A percentile compares a stretch with the other conserved stretches of the same genome.
Conservation (phyloP, 2,329 filamentous ascomycete species). For the Fusarium cyanostomum region DNA sequence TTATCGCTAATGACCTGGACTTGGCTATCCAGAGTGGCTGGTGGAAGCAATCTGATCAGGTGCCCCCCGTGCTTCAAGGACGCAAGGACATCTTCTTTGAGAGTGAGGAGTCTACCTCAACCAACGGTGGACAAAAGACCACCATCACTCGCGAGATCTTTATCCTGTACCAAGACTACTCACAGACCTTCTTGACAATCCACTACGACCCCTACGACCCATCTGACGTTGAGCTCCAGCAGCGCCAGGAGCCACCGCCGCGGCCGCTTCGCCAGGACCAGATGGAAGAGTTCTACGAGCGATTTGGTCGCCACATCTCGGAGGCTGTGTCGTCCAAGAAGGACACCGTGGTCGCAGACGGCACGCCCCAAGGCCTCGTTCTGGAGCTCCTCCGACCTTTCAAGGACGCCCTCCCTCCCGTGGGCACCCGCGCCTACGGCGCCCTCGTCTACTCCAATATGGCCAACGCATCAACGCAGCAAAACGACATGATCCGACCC, state of each 20-base stretch:
- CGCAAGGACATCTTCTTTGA: conserved; percentile 87
- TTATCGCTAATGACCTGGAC: conserved; percentile 88
- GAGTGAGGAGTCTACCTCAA: conserved; percentile 77
- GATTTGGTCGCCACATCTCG: conserved; percentile 81
- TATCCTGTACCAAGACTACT: conserved; percentile 95
- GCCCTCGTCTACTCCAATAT: conserved; percentile 94
- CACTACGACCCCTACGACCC: conserved; percentile 81
- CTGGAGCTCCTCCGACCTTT: conserved; percentile 80
- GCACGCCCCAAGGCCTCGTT: conserved; percentile 80
- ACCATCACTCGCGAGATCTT: conserved; percentile 82
- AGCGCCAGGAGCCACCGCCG: conserved; percentile 87
- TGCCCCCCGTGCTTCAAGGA: conserved; percentile 83
- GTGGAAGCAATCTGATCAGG: conserved; percentile 84
- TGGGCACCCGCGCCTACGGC: conserved; percentile 90
- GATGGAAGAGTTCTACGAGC: conserved; percentile 84
- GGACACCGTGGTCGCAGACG: conserved; percentile 84
- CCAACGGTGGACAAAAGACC: conserved; percentile 74
- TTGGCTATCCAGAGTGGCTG: conserved; percentile 78
- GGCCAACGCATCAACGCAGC: conserved; percentile 89
- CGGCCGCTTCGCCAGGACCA: conserved; percentile 88
- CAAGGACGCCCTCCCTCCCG: conserved; percentile 77
- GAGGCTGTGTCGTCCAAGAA: conserved; percentile 77
- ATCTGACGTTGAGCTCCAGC: conserved; percentile 78
- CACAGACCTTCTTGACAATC: conserved; percentile 87
- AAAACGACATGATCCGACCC: conserved; percentile 90